phyloP scores from a whole-genome alignment of 352 stramenopile species.

The Globisporangium orthogonon region DNA sequence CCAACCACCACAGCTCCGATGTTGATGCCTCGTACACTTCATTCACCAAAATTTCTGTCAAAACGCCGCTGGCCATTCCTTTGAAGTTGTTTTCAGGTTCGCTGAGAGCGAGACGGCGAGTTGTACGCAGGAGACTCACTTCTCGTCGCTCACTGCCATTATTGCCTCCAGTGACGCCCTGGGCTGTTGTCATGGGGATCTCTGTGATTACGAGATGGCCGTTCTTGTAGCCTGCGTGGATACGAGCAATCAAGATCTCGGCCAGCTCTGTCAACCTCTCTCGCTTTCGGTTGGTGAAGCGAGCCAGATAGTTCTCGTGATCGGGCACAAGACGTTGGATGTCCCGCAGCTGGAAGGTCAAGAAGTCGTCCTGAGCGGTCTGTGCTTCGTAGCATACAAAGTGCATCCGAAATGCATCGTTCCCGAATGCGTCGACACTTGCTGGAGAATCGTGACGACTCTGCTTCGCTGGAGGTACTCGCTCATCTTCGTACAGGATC shows the following conservation, averaged over 20 bases:
- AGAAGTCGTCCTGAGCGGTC: conserved; percentile 35
- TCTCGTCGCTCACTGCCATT: conserved; percentile 14
- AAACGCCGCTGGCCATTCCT: conserved; percentile 1
- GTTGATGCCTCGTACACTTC: conserved; percentile 44
- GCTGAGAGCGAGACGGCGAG: conserved; percentile 19
- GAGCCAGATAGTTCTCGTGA: conserved; percentile 30
- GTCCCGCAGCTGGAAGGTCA: conserved; percentile 44
- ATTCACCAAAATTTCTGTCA: conserved; percentile 39
- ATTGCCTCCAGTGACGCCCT: conserved; percentile 5
- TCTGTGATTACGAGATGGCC: conserved; percentile 57
- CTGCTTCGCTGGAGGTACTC: background rate
- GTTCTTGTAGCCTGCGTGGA: conserved; percentile 64
- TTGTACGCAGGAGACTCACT: conserved; percentile 46
- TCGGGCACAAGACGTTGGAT: conserved; percentile 33
- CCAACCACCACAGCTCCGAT: conserved; percentile 59
- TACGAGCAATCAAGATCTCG: conserved; percentile 32
- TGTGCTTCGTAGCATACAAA: conserved; percentile 45
- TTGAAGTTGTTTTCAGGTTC: background rate
- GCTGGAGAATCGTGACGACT: background rate
- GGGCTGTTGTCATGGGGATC: conserved; percentile 6
- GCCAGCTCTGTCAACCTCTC: conserved; percentile 36
- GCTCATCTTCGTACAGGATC: conserved; percentile 50
- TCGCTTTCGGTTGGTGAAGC: conserved; percentile 17
- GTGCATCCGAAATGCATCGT: conserved; percentile 35
- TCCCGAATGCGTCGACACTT: conserved; percentile 11